Evolutionary conservation across 331 rosid species (phyloP).

Genomic region (Stylosanthes scabra): DNA sequence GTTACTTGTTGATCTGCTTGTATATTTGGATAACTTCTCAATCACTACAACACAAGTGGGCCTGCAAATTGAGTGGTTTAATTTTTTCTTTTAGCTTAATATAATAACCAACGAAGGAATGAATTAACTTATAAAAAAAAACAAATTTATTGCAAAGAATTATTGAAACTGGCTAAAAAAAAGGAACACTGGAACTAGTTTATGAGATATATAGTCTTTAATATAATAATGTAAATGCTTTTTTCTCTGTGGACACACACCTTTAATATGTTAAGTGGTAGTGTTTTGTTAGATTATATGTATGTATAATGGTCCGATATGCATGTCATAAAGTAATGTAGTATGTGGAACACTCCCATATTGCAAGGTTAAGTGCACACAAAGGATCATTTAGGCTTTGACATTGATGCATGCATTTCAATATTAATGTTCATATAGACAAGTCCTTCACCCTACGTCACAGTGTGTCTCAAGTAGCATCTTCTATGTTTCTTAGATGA

Average conservation of each 20-base stretch:
- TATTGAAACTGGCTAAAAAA: constrained; percentile 7
- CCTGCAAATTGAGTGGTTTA: neutral
- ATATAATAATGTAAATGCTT: constrained; percentile 26
- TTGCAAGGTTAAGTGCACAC: constrained; percentile 32
- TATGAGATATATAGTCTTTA: neutral
- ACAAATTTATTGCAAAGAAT: constrained; percentile 7
- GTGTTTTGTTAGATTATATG: constrained; percentile 19
- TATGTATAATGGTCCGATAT: constrained; percentile 41
- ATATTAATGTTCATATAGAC: constrained; percentile 12
- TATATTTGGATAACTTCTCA: constrained; percentile 4
- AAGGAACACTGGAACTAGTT: constrained; percentile 30
- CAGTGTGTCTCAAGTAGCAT: neutral
- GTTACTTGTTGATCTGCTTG: neutral
- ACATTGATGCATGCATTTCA: constrained; percentile 37
- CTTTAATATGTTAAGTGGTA: constrained; percentile 3
- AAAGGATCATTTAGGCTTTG: constrained; percentile 37
- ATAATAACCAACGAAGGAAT: neutral
- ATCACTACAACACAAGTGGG: too few species aligned
- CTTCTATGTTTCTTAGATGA: constrained; percentile 1
- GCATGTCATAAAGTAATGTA: constrained; percentile 33
- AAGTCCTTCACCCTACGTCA: constrained; percentile 14
- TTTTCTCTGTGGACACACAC: constrained; percentile 36
- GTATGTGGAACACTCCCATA: constrained; percentile 28
- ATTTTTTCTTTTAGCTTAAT: constrained; percentile 7
- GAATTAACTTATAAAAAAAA: constrained; percentile 4